These are phyloP conservation scores for Penicillium simplicissimum DNA, from an alignment of 495 filamentous ascomycete genomes.

Conservation along the genomic window DNA sequence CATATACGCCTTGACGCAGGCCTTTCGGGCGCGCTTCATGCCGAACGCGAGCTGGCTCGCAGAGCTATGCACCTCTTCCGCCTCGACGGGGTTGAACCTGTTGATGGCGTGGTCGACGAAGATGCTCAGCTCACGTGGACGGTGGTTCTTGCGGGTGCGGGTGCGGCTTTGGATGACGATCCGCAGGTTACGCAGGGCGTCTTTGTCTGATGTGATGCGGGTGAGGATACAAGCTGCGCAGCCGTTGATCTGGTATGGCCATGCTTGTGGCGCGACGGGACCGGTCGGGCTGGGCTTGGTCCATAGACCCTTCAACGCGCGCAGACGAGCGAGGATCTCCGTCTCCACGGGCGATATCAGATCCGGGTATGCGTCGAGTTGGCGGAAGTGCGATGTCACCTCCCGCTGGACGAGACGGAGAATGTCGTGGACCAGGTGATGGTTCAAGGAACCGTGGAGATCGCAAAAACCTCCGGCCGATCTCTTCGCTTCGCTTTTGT, in stretches of 20 bases:
- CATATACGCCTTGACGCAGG: slow-evolving; percentile 19
- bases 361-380: slow-evolving; percentile 26
- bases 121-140: slow-evolving; percentile 22
- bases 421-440: slow-evolving; percentile 22
- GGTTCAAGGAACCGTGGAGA: slow-evolving; percentile 28
- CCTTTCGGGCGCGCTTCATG: slow-evolving; percentile 31
- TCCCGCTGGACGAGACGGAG: slow-evolving; percentile 30
- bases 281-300: slow-evolving; percentile 7
- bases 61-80: slow-evolving; percentile 9
- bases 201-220: slow-evolving; percentile 28
- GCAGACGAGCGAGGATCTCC: slow-evolving; percentile 18
- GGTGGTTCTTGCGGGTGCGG: slow-evolving; percentile 22
- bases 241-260: slow-evolving; percentile 33
- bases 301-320: slow-evolving; percentile 37
- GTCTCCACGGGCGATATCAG: slow-evolving; percentile 13
- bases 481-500: not conserved
- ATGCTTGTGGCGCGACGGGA: slow-evolving; percentile 4
- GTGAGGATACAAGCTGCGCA: slow-evolving; percentile 47
- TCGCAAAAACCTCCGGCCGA: slow-evolving; percentile 1
- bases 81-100: slow-evolving; percentile 9
- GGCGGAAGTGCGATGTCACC: slow-evolving; percentile 29
- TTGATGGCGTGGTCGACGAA: slow-evolving; percentile 34
- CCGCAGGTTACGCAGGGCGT: slow-evolving; percentile 29
- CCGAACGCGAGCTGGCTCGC: slow-evolving; percentile 20
- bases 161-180: slow-evolving; percentile 35